Percentiles rank a stretch among this genome's conserved stretches.
phyloP scores from a whole-genome alignment of 257 asterid species.

The Rubia yunnanensis region DNA sequence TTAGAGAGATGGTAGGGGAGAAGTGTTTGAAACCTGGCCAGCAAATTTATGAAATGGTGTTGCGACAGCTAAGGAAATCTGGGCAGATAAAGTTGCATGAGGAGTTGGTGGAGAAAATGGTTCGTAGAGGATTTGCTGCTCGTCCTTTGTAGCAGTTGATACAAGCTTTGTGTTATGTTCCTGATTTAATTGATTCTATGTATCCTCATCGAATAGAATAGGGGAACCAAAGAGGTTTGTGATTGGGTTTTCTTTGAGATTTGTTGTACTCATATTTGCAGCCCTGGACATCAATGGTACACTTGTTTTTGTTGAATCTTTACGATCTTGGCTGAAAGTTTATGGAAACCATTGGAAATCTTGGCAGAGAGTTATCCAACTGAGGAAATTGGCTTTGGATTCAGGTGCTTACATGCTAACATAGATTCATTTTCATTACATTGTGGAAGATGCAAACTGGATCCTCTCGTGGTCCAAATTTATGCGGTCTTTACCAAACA shows the following conservation, averaged over 20 bases:
- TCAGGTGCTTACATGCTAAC: no score
- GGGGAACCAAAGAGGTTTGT: no score
- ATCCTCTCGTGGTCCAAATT: no score
- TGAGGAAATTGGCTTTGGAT: no score
- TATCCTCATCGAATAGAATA: no score
- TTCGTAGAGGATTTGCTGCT: constrained; percentile 45
- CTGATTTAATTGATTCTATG: background rate
- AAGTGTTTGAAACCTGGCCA: constrained; percentile 58
- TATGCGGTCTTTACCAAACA: no score
- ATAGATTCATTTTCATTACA: no score
- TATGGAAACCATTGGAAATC: no score
- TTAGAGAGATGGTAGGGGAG: constrained; percentile 77
- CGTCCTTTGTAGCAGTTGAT: constrained; percentile 24
- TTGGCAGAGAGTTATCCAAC: no score
- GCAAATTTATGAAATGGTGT: constrained; percentile 55
- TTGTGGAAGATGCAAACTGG: no score
- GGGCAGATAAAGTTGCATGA: constrained; percentile 86
- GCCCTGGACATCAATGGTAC: background rate
- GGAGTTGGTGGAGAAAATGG: constrained; percentile 82
- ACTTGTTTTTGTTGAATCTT: background rate
- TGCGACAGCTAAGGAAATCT: constrained; percentile 66
- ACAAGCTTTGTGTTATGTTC: background rate
- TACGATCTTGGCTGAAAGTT: background rate
- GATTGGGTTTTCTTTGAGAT: background rate
- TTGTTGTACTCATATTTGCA: background rate